Base-by-base conservation (phyloP, 495 filamentous ascomycete species). In the Niebla homalea region DNA sequence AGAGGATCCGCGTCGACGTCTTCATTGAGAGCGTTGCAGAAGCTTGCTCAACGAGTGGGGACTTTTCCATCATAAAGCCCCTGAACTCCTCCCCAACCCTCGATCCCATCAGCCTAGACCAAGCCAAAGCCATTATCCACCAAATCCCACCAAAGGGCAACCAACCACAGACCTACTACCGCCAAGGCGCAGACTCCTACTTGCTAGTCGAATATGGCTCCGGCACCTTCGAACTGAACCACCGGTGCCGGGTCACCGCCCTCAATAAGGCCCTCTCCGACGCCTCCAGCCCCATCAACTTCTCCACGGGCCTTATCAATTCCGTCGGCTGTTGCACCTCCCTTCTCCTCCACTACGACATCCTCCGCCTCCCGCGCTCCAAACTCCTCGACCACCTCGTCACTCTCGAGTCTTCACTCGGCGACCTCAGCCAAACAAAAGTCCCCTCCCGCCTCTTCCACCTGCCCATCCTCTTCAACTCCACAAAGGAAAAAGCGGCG, bases 141-240 rank as follows among this genome's bases (percentile, higher is more conserved):
- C 61, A 64, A 39, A 63, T 70, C 18, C 54, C 56, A 37, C 61
- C 58, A 25, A 54, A 71, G 40, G 68, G 63, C 5, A 67, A 60
- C 36, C 65, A 66, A 26, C 70, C 67, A 14, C 51, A 57, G 26
- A 68, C 73, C n/a, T 63, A 60, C 3, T 77, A 75, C 55, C 64
- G 72, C 53, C 74, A 72, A 66, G 74, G 70, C n/a, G 76, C 70
- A 15, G 76, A 80, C 53, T 70, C 71, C 41, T 71, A 69, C 51
- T 48, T 80, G 3, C 54, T 80, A 16, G 63, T 80, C 12, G 76
- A 79, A 45, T 76, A 76, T 43, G 76, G 76, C 22, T 51, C 66
- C 16, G 70, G 70, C 6, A 51, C 48, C 5, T 74, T 74, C 51
- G 63, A 77, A 48, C 56, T 76, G 10, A 77, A 75, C 44, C 66